Evolutionary conservation across 768 basidiomycete species (phyloP).

Genomic region (Trametes cinnabarina): DNA sequence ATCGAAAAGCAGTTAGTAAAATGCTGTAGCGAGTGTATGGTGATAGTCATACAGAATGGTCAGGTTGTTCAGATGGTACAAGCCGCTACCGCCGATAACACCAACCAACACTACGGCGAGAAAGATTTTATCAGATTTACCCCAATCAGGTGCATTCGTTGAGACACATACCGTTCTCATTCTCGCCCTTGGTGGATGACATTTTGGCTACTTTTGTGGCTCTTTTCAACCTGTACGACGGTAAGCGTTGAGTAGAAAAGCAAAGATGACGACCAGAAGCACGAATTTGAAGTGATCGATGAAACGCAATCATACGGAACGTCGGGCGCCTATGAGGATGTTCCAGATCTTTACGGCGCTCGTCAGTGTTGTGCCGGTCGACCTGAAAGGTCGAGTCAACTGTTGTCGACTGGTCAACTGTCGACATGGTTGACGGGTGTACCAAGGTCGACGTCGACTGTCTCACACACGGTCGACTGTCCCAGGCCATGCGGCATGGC

Average conservation of each 20-base stretch:
- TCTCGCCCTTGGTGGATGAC: not conserved
- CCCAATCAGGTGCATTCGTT: not conserved
- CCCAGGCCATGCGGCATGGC: too few relatives aligned
- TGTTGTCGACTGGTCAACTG: too few relatives aligned
- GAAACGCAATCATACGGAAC: not conserved
- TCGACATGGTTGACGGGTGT: too few relatives aligned
- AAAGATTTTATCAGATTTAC: not conserved
- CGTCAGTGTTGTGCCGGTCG: too few relatives aligned
- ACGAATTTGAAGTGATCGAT: conserved; percentile 2
- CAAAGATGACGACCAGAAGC: not conserved
- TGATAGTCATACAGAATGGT: conserved; percentile 69
- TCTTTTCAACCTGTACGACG: not conserved
- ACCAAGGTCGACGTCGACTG: too few relatives aligned
- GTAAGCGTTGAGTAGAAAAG: not conserved
- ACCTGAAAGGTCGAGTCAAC: too few relatives aligned
- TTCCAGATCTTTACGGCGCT: not conserved
- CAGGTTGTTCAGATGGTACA: conserved; percentile 92
- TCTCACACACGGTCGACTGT: too few relatives aligned
- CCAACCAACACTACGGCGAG: conserved; percentile 65
- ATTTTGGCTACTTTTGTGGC: not conserved
- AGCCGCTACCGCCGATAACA: conserved; percentile 88
- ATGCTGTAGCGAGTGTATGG: too few relatives aligned
- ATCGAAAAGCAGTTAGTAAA: not conserved
- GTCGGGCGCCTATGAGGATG: conserved; percentile 1
- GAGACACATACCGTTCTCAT: conserved; percentile 1